These are phyloP conservation scores for Nakataea oryzae DNA, from an alignment of 2,329 filamentous ascomycete genomes.

Conservation along the genomic window DNA sequence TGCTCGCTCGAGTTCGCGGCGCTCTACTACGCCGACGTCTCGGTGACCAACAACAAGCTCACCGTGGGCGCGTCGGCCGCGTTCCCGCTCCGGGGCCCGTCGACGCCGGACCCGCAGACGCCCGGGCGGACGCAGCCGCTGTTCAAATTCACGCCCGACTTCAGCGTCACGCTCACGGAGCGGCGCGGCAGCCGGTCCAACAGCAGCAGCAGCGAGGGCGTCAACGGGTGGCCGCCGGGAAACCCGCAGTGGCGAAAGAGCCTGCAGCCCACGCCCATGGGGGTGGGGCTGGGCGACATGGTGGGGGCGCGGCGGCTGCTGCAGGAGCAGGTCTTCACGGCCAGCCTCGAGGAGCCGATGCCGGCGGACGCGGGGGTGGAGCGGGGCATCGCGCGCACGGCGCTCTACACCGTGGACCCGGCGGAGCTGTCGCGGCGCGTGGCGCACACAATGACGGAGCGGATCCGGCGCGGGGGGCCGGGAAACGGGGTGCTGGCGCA, in stretches of 20 bases:
- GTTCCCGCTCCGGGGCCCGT: not conserved
- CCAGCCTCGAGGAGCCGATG: constrained; percentile 1
- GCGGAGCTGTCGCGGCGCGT: constrained; percentile 21
- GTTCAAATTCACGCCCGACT: not conserved
- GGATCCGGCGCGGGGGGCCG: not conserved
- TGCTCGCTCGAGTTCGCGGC: constrained; percentile 1
- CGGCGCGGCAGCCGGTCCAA: not conserved
- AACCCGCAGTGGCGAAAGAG: not conserved
- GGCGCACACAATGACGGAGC: constrained; percentile 1
- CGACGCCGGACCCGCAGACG: not conserved
- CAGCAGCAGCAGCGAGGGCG: not conserved
- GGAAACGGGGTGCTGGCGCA: not conserved
- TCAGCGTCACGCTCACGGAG: not conserved
- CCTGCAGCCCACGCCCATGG: not conserved
- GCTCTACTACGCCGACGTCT: not conserved
- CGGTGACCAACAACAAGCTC: not conserved
- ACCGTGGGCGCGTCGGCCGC: not conserved
- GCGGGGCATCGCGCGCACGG: constrained; percentile 18
- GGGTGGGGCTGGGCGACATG: not conserved
- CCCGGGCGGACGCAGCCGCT: not conserved
- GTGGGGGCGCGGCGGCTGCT: not conserved
- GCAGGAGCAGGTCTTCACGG: not conserved
- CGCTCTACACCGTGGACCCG: constrained; percentile 77
- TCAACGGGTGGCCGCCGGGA: not conserved
- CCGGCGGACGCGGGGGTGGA: not conserved